Evolutionary conservation across 2,329 filamentous ascomycete genomes (phyloP).

Genomic region (Hypoxylon sp.): DNA sequence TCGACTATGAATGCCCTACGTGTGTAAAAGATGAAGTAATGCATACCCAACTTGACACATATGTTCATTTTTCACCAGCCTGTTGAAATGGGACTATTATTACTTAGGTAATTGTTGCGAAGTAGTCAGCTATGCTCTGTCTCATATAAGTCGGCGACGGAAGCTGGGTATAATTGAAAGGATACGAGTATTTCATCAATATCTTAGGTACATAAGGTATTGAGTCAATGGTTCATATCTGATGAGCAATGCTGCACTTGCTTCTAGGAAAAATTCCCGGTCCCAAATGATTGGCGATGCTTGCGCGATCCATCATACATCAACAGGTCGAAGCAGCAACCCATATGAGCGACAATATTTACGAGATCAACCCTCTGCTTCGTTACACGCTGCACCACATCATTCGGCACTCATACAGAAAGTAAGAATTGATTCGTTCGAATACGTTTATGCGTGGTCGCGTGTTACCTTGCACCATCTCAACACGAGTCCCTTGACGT

Average conservation of each 20-base stretch:
- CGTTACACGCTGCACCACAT: constrained; percentile 40
- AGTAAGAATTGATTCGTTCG: constrained; percentile 29
- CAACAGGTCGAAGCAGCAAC: constrained; percentile 30
- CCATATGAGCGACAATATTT: constrained; percentile 38
- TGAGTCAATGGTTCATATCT: constrained; percentile 40
- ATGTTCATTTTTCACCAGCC: not conserved
- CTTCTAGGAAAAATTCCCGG: constrained; percentile 29
- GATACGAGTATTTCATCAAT: constrained; percentile 23
- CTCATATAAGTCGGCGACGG: constrained; percentile 10
- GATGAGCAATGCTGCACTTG: constrained; percentile 19
- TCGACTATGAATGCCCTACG: not conserved
- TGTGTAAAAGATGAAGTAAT: constrained; percentile 3
- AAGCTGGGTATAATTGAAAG: constrained; percentile 16
- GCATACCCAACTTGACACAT: too few relatives aligned
- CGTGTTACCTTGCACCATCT: constrained; percentile 24
- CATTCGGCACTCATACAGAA: constrained; percentile 31
- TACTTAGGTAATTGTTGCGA: not conserved
- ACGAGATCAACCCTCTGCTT: constrained; percentile 33
- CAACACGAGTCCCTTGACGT: constrained; percentile 21
- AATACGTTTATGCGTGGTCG: constrained; percentile 24
- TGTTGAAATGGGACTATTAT: not conserved
- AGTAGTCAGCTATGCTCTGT: constrained; percentile 1
- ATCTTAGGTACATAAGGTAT: too few relatives aligned
- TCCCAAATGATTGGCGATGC: constrained; percentile 37
- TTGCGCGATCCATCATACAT: constrained; percentile 29